Percentiles rank a stretch among this genome's conserved stretches.
These are phyloP conservation scores for Chlorella ohadii DNA, from an alignment of 139 green algal species.

Conservation along the genomic window DNA sequence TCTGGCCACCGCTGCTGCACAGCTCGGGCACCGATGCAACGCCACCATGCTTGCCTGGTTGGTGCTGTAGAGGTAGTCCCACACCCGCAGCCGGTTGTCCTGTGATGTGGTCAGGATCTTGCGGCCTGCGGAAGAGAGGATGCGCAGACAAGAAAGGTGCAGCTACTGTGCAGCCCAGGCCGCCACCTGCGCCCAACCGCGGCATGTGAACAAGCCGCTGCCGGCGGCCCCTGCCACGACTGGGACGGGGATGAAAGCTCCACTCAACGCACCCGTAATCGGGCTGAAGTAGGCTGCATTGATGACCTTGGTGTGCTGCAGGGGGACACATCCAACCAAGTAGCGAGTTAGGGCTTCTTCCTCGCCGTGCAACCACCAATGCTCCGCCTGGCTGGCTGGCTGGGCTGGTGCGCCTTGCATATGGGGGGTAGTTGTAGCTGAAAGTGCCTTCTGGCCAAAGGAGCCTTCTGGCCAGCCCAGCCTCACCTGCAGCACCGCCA, in stretches of 20 bases:
- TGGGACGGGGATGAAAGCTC: neutral
- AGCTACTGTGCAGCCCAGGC: neutral
- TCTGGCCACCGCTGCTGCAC: no score
- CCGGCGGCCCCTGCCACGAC: no score
- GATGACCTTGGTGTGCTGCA: constrained; percentile 73
- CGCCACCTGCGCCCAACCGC: neutral
- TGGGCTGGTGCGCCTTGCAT: no score
- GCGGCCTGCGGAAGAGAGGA: constrained; percentile 43
- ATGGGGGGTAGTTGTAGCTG: no score
- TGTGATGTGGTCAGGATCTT: constrained; percentile 92
- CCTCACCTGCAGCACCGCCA: constrained; percentile 38
- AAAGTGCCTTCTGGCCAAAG: no score
- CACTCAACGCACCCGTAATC: constrained; percentile 36
- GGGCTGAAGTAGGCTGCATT: constrained; percentile 89
- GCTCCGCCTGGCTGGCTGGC: no score
- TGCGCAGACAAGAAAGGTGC: neutral
- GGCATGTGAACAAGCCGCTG: no score
- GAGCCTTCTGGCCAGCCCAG: no score
- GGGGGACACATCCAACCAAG: no score
- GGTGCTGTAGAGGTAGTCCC: constrained; percentile 65
- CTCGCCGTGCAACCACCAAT: no score
- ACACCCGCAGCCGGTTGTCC: constrained; percentile 92
- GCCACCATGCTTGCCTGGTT: neutral
- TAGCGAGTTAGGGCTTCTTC: no score
- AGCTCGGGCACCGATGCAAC: no score